A percentile compares a stretch with the other conserved stretches of the same genome.
Conservation (phyloP, 441 rosid genomes). For the Erodium texanum region DNA sequence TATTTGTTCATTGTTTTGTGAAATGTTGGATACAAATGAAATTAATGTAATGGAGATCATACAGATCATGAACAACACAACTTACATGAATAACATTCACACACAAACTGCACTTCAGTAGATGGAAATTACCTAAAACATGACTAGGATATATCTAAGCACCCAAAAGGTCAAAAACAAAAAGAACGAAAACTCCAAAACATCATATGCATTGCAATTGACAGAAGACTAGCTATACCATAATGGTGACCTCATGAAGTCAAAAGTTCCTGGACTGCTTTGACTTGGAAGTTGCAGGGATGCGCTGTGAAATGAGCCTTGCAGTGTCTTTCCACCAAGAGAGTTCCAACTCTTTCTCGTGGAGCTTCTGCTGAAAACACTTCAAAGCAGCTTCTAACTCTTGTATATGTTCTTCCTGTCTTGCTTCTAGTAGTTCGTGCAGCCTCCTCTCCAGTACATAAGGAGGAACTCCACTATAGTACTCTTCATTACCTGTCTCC, state of each 20-base stretch:
- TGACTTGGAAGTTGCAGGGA: slow-evolving; percentile 14
- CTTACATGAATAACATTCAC: no score
- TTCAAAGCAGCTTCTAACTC: slow-evolving; percentile 57
- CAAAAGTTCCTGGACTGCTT: no score
- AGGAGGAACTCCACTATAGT: slow-evolving; percentile 43
- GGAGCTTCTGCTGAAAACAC: slow-evolving; percentile 32
- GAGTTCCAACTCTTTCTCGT: slow-evolving; percentile 52
- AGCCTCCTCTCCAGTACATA: slow-evolving; percentile 56
- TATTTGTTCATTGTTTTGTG: not conserved
- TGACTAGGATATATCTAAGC: no score
- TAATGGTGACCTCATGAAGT: not conserved
- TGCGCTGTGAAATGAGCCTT: slow-evolving; percentile 36
- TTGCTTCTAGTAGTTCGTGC: slow-evolving; percentile 51
- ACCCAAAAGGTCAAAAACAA: no score
- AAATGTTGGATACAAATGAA: no score
- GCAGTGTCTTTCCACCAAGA: slow-evolving; percentile 81
- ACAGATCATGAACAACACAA: no score
- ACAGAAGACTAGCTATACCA: not conserved
- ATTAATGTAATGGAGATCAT: no score
- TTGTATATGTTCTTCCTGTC: slow-evolving; percentile 58
- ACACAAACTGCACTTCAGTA: no score
- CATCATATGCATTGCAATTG: not conserved
- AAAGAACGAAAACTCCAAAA: no score
- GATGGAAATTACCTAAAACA: no score
- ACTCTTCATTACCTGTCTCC: slow-evolving; percentile 22